Percentiles rank a stretch among this genome's conserved stretches.
These are phyloP conservation scores for Ogataea paraovalis DNA, from an alignment of 805 yeast genomes.

Conservation along the genomic window DNA sequence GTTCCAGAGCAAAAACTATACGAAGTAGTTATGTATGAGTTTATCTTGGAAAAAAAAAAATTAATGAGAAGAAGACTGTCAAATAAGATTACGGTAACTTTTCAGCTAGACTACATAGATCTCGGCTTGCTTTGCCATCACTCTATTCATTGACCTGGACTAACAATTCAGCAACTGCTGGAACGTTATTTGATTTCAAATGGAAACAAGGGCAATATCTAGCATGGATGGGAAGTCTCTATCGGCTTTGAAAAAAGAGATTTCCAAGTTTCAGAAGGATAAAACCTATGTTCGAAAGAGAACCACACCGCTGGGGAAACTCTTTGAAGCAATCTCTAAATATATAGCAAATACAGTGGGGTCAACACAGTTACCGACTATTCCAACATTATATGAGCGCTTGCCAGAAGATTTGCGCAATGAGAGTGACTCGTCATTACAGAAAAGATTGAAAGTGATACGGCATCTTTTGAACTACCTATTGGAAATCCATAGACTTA, in stretches of 20 bases:
- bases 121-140: no score
- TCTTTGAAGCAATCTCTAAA: constrained; percentile 27
- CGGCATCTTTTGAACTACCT: constrained; percentile 35
- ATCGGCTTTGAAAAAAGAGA: constrained; percentile 19
- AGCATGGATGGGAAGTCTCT: constrained; percentile 11
- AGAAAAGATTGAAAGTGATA: constrained; percentile 27
- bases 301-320: constrained; percentile 29
- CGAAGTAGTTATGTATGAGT: no score
- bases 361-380: constrained; percentile 1
- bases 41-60: background rate
- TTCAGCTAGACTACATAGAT: no score
- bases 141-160: no score
- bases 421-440: background rate
- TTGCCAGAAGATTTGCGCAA: background rate
- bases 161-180: no score
- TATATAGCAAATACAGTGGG: constrained; percentile 10
- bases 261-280: constrained; percentile 21
- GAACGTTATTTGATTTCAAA: background rate
- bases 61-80: background rate
- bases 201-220: constrained; percentile 1
- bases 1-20: no score
- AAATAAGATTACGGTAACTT: background rate
- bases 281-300: constrained; percentile 24
- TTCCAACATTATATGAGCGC: background rate
- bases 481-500: constrained; percentile 35